Evolutionary conservation across 768 basidiomycete genomes (phyloP).

Genomic region (Pleurotus cornucopiae): DNA sequence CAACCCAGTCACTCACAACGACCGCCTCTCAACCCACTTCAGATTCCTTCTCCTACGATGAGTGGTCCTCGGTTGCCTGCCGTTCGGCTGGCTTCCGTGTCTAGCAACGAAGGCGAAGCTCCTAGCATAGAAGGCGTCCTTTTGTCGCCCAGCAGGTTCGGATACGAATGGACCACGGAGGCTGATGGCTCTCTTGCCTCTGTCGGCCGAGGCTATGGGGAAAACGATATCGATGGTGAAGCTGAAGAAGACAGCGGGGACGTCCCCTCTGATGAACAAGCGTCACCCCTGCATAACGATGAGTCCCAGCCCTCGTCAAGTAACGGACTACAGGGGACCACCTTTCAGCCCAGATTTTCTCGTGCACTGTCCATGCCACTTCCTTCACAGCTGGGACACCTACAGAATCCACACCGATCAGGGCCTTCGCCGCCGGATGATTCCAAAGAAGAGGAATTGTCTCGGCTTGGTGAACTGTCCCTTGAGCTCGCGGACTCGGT

Average conservation of each 20-base stretch:
- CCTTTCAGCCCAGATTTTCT: constrained; percentile 38
- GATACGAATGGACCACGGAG: constrained; percentile 53
- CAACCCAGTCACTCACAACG: not conserved
- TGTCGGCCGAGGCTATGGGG: constrained; percentile 15
- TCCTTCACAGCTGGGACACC: constrained; percentile 71
- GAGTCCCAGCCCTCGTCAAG: not conserved
- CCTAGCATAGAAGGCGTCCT: constrained; percentile 37
- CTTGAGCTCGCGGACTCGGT: constrained; percentile 88
- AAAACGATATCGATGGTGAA: not conserved
- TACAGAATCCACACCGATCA: constrained; percentile 71
- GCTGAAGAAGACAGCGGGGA: not conserved
- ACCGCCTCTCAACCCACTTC: not conserved
- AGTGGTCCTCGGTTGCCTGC: constrained; percentile 37
- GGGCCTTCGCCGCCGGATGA: constrained; percentile 52
- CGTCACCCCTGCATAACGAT: not conserved
- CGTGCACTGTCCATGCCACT: constrained; percentile 78
- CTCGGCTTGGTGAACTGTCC: constrained; percentile 65
- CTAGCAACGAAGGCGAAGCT: constrained; percentile 27
- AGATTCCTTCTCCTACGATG: constrained; percentile 20
- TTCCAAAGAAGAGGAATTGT: constrained; percentile 42
- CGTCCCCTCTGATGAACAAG: not conserved
- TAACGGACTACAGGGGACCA: not conserved
- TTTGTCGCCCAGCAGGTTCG: constrained; percentile 49
- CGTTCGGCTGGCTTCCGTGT: constrained; percentile 44
- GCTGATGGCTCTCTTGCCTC: constrained; percentile 32